These are phyloP conservation scores for Clavispora carvajalis DNA, from an alignment of 805 yeast genomes.

Conservation along the genomic window DNA sequence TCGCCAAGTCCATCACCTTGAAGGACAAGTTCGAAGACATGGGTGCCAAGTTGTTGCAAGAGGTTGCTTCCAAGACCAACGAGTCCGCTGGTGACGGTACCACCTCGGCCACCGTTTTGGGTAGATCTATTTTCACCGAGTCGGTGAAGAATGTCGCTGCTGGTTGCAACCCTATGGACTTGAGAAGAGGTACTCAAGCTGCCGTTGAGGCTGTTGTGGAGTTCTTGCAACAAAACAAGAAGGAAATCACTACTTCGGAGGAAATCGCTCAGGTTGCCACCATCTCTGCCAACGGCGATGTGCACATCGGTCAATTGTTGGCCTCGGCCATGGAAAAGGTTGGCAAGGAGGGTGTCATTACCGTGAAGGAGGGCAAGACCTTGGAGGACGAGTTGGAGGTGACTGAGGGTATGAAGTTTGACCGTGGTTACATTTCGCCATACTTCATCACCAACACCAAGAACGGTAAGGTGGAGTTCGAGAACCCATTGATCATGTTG, in stretches of 20 bases:
- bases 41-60: slow-evolving; percentile 94
- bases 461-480: slow-evolving; percentile 89
- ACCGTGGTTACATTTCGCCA: slow-evolving; percentile 95
- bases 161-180: slow-evolving; percentile 98
- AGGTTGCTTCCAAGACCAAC: slow-evolving; percentile 95
- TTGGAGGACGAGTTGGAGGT: slow-evolving; percentile 94
- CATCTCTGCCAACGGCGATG: slow-evolving; percentile 94
- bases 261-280: slow-evolving; percentile 98
- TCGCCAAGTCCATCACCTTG: slow-evolving; percentile 78
- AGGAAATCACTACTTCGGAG: slow-evolving; percentile 87
- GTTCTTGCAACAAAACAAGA: slow-evolving; percentile 78
- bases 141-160: slow-evolving; percentile 96
- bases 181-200: slow-evolving; percentile 94
- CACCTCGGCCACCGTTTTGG: slow-evolving; percentile 93
- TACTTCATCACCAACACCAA: slow-evolving; percentile 94
- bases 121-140: slow-evolving; percentile 92
- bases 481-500: slow-evolving; percentile 82
- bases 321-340: slow-evolving; percentile 98
- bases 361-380: slow-evolving; percentile 96
- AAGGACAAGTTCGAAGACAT: slow-evolving; percentile 91
- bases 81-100: slow-evolving; percentile 99
- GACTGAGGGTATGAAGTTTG: slow-evolving; percentile 96
- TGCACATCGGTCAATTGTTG: slow-evolving; percentile 83
- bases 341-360: slow-evolving; percentile 98
- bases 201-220: slow-evolving; percentile 92